Evolutionary conservation across 2,329 filamentous ascomycete genomes (phyloP).

Genomic region (Fusarium foetens): DNA sequence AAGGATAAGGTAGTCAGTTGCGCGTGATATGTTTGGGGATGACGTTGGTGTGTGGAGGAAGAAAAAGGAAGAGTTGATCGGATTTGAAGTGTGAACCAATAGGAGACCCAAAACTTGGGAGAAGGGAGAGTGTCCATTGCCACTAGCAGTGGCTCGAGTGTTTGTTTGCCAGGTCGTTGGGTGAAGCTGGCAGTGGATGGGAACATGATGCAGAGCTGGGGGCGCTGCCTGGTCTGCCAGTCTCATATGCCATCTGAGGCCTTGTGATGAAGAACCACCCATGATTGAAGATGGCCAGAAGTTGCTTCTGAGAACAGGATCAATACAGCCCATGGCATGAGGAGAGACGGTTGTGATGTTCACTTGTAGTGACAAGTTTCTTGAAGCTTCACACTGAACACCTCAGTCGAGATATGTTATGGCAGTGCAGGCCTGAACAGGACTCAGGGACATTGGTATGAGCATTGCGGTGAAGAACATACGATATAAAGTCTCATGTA

Average conservation of each 20-base stretch:
- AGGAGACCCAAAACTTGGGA: fast-evolving
- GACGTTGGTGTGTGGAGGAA: neutral
- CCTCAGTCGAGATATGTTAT: neutral
- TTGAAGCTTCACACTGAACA: neutral
- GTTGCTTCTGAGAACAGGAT: neutral
- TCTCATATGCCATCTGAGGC: neutral
- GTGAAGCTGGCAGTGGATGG: too few species aligned
- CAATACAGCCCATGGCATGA: fast-evolving
- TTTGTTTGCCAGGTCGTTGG: neutral
- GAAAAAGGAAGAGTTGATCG: neutral
- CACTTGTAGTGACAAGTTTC: too few species aligned
- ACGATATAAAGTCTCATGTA: neutral
- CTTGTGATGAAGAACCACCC: neutral
- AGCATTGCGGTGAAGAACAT: neutral
- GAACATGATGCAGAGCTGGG: neutral
- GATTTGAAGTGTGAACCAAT: neutral
- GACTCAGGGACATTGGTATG: fast-evolving
- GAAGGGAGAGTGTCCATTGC: fast-evolving
- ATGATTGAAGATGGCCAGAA: neutral
- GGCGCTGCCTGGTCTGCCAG: neutral
- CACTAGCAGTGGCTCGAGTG: neutral
- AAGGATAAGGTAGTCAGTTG: too few species aligned
- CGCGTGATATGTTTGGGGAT: too few species aligned
- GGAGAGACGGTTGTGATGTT: fast-evolving
- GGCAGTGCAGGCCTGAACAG: fast-evolving